These are phyloP conservation scores for Yarrowia galli DNA, from an alignment of 1,139 yeast species.

Conservation along the genomic window DNA sequence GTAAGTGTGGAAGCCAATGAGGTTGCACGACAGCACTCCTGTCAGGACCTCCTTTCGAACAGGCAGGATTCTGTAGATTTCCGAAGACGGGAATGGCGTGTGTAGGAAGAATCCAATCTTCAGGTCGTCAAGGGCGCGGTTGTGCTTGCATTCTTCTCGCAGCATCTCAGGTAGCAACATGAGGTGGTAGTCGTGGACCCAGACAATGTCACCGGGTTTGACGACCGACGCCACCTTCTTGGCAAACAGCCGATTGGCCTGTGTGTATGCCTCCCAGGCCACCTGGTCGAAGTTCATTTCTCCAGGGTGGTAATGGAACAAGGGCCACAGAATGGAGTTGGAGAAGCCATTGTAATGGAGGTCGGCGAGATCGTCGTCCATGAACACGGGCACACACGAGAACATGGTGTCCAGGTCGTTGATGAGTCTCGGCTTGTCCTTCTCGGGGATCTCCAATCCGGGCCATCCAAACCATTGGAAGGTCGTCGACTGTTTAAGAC, in stretches of 20 bases:
- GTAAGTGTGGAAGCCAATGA: constrained; percentile 98
- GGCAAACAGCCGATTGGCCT: constrained; percentile 88
- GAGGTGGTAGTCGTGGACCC: constrained; percentile 98
- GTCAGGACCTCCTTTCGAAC: constrained; percentile 90
- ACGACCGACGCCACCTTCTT: constrained; percentile 72
- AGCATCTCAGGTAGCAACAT: constrained; percentile 95
- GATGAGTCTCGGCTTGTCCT: constrained; percentile 73
- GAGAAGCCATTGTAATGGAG: constrained; percentile 96
- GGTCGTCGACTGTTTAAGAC: constrained; percentile 80
- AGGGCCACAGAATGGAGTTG: constrained; percentile 93
- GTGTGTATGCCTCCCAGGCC: constrained; percentile 98
- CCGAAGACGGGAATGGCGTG: constrained; percentile 98
- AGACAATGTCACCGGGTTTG: constrained; percentile 84
- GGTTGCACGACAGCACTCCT: constrained; percentile 92
- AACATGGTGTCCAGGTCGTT: constrained; percentile 76
- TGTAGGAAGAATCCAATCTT: constrained; percentile 93
- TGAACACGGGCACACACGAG: constrained; percentile 88
- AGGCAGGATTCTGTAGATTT: constrained; percentile 92
- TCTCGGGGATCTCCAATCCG: constrained; percentile 81
- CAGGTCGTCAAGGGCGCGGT: constrained; percentile 59
- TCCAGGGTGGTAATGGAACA: constrained; percentile 98
- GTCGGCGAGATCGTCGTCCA: constrained; percentile 89
- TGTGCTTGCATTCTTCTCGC: constrained; percentile 59
- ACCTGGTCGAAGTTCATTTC: constrained; percentile 98
- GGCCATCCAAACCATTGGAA: constrained; percentile 99